phyloP scores from a whole-genome alignment of 148 eudicot species.

The Heliamphora exappendiculata region DNA sequence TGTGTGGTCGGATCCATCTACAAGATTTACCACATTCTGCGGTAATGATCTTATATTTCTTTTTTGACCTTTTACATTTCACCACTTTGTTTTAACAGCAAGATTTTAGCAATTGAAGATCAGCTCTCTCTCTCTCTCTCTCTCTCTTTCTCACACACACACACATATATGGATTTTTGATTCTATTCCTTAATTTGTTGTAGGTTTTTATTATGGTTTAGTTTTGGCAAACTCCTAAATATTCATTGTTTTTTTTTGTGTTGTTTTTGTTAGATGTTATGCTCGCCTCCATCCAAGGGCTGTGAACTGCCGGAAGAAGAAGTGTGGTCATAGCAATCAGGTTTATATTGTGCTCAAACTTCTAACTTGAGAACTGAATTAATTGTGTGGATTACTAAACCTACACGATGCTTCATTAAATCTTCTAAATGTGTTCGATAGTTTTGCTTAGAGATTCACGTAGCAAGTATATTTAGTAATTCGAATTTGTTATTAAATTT shows the following conservation, averaged over 20 bases:
- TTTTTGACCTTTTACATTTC: background rate
- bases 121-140: background rate
- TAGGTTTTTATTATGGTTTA: background rate
- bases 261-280: constrained; percentile 26
- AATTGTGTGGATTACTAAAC: background rate
- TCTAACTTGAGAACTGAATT: background rate
- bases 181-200: background rate
- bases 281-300: constrained; percentile 40
- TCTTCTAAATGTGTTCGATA: background rate
- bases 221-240: background rate
- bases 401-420: background rate
- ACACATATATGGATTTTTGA: background rate
- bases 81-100: background rate
- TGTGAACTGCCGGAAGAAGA: constrained; percentile 45
- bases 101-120: background rate
- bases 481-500: no score
- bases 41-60: background rate
- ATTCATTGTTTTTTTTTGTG: background rate
- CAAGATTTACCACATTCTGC: background rate
- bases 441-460: background rate
- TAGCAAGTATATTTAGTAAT: background rate
- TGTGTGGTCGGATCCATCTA: background rate
- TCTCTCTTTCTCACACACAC: no score
- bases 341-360: background rate
- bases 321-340: constrained; percentile 36